Evolutionary conservation across 306 rosid species (phyloP), one percentile per base, ranked within the genome.

Genomic region (Prinsepia uniflora): DNA sequence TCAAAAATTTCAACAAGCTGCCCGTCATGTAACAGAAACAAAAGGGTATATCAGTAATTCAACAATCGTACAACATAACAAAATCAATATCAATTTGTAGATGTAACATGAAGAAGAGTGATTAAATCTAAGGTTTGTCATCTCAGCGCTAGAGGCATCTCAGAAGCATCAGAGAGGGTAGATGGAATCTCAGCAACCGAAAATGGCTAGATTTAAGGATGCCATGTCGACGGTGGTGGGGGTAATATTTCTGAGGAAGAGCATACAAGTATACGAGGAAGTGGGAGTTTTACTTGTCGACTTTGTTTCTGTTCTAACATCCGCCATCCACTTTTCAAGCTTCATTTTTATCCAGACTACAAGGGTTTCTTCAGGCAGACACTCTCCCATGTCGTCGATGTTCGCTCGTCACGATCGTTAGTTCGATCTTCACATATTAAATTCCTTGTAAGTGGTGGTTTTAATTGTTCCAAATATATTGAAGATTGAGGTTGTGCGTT

Each of bases 331-430:
- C 15, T 17, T 60, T 60, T 60, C 22, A 0, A 11, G 65, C 20
- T 36, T 36, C 3, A 6, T 60, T 15, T 60, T 34, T 13, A 20
- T 13, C 6, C 18, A 6, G 36, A 60, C 19, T 60, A 36, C 45
- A 34, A 61, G 65, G 14, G 22, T 15, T 8, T 61, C 62, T 57
- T 13, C 14, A 61, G 65, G 8, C 45, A 14, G 65, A 72, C 42
- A 73, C 74, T 77, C 87, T 61, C 81, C 90, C 18, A 70, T 73
- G 83, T 72, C 90, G 4, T 62, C 87, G 10, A 81, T 82, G 90
- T 70, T 84, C 73, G 77, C 54, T 74, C 78, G 94, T 66, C 84
- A 78, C 17, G 83, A 84, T 78, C 86, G 86, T 42, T 87, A 85
- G 85, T 20, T 40, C n/a, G n/a, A n/a, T n/a, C 10, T 40, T n/a